Base-by-base conservation (phyloP, 2,329 filamentous ascomycete species). In the Neospermospora avenae region DNA sequence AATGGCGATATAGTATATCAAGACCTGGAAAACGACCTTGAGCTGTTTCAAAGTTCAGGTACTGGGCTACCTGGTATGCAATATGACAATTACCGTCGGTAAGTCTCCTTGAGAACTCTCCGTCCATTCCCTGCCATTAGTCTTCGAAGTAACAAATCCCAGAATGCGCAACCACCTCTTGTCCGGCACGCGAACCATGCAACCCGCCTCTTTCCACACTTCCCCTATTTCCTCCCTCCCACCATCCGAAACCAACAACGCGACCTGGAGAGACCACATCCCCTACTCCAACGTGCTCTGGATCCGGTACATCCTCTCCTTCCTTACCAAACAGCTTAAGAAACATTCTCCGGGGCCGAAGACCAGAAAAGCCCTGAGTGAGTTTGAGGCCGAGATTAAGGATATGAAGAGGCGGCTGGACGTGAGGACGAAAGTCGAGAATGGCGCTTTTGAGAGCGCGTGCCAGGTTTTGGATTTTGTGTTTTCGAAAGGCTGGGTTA, bases 251-350 rank as follows among this genome's bases (percentile, higher is more conserved):
- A 58, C 42, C 20, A 60, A 60, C 39, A 46, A 55, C 14, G 63
- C 59, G 3, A 75, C 77, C 1, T 88, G 85, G 85, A 71, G 75
- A 4, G 76, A 73, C 0, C 80, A 82, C 64, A 77, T 77, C 28
- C 83, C 85, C 0, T 87, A 87, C 70, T 86, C 82, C 4, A 88
- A 88, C 63, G 83, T 87, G 1, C 74, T 88, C 18, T 88, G 85
- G 85, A 76, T 88, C 44, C 81, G 83, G 3, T 87, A 86, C 63
- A 74, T 86, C 4, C 85, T 85, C 66, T 74, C 77, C 37, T 85
- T 84, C 70, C 63, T 70, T 71, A 85, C 58, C 35, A 57, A 58
- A 10, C 24, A 57, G 3, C 65, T 63, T 35, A 59, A 59, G 16
- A 51, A 53, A 44, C 37, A 42, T 37, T 31, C 49, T 41, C 51